Base-by-base conservation (phyloP, 2,329 filamentous ascomycete genomes). In the Leptographium lundbergii region DNA sequence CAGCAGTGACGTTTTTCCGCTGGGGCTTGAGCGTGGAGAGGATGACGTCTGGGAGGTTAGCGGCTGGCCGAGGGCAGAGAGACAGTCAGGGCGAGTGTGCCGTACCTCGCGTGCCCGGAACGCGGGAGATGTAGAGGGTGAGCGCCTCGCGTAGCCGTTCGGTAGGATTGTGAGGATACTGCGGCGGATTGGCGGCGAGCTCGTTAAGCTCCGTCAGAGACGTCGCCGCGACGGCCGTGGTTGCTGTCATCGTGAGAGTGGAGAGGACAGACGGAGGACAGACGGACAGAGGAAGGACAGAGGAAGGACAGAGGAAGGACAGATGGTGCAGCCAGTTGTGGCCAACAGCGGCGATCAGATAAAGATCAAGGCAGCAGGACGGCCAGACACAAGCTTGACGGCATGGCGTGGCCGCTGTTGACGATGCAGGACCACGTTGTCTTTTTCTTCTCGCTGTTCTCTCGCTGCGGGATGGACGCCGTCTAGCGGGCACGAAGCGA, bases 21-120 rank as follows among this genome's bases (percentile, higher is more conserved):
- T 88, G 85, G 2, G 94, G 94, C 69, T 95, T 96, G 63, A 94
- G 81, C 0, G 94, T 89, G 1, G 92, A 95, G 53, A 99, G 82
- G 66, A 96, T 95, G 60, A 96, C 81, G 78, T 96, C 92, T 94
- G 51, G 66, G 39, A 25, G 29, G 48, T 67, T 61, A 63, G 64
- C 57, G 64, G 58, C 17, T 3, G 17, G 36, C 13, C 29, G 42
- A 4, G 1, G 54, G 27, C 4, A 29, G 24, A 32, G 10, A 24
- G 17, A 39, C 7, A 48, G 24, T 22, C 45, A n/a, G 45, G 45
- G 19, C 19, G 7, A 7, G 42, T n/a, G 7, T 4, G 2, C 9
- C 19, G 6, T 45, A 91, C 90, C 89, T 85, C 85, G 84, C 63
- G 88, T 95, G 25, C 92, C 92, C 1, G 94, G 94, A 0, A 99